phyloP scores from a whole-genome alignment of 2,329 filamentous ascomycete species.

The Fusarium stilboides region DNA sequence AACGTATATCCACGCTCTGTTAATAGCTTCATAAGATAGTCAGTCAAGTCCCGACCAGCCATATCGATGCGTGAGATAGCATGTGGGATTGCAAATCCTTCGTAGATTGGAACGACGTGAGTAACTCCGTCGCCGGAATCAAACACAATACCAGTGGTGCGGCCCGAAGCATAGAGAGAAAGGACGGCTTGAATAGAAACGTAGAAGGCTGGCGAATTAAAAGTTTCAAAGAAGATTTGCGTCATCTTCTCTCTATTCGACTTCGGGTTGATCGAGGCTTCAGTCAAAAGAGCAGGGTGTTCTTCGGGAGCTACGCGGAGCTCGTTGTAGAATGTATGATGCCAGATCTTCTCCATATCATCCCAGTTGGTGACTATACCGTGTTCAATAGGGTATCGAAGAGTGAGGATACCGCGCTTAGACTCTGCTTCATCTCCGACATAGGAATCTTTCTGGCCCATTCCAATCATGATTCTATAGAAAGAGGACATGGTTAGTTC shows the following conservation, averaged over 20 bases:
- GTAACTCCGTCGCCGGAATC: constrained; percentile 99
- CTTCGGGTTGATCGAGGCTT: constrained; percentile 99
- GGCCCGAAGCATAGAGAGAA: constrained; percentile 99
- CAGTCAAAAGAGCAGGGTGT: constrained; percentile 98
- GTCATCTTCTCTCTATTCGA: constrained; percentile 99
- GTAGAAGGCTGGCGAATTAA: constrained; percentile 99
- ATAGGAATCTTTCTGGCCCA: constrained; percentile 99
- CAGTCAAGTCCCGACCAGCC: constrained; percentile 99
- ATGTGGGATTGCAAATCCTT: constrained; percentile 99
- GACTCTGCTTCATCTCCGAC: constrained; percentile 99
- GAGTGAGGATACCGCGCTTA: constrained; percentile 99
- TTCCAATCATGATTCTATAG: constrained; percentile 99
- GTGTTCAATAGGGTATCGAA: constrained; percentile 99
- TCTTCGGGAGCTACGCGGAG: constrained; percentile 99
- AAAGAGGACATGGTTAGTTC: no score
- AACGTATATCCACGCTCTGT: constrained; percentile 99
- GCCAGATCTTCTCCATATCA: constrained; percentile 99
- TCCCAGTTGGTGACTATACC: constrained; percentile 99
- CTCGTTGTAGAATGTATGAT: constrained; percentile 99
- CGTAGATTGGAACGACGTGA: constrained; percentile 99
- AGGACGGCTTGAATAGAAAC: constrained; percentile 99
- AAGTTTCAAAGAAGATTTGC: constrained; percentile 99
- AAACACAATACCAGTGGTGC: constrained; percentile 99
- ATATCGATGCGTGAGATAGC: constrained; percentile 99
- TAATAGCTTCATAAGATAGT: constrained; percentile 99